A percentile compares a stretch with the other conserved stretches of the same genome.
phyloP scores from a whole-genome alignment of 352 stramenopile species.

The Phytophthora ramorum region DNA sequence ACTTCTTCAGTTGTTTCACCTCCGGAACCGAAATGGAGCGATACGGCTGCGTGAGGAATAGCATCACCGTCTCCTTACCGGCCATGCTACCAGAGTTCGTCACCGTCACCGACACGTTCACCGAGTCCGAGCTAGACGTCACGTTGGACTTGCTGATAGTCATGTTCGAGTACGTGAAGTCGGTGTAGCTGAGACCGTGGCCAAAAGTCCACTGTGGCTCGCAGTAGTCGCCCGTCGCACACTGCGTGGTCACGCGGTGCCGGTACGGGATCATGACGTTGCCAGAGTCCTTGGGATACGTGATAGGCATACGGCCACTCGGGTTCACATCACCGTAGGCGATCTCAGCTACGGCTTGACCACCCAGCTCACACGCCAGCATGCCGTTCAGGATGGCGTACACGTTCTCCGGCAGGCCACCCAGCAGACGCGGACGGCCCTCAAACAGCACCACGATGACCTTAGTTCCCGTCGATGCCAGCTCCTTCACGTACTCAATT shows the following conservation, averaged over 20 bases:
- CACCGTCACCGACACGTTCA: slow-evolving; percentile 22
- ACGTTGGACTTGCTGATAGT: slow-evolving; percentile 28
- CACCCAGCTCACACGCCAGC: slow-evolving; percentile 55
- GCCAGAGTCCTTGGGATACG: slow-evolving; percentile 12
- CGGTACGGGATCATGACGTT: slow-evolving; percentile 20
- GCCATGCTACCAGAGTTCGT: slow-evolving; percentile 3
- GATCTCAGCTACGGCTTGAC: slow-evolving; percentile 12
- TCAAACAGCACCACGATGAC: slow-evolving; percentile 77
- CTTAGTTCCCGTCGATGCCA: slow-evolving; percentile 49
- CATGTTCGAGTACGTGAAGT: slow-evolving; percentile 53
- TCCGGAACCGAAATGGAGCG: slow-evolving; percentile 18
- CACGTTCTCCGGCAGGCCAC: slow-evolving; percentile 48
- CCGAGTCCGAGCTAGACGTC: slow-evolving; percentile 12
- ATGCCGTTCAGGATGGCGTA: slow-evolving; percentile 71
- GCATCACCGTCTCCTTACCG: slow-evolving; percentile 14
- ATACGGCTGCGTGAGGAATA: slow-evolving; percentile 20
- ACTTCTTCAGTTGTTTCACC: slow-evolving; percentile 23
- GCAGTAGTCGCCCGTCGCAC: slow-evolving; percentile 15
- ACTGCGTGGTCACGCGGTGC: slow-evolving; percentile 15
- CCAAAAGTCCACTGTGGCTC: slow-evolving; percentile 63
- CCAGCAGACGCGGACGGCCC: slow-evolving; percentile 75
- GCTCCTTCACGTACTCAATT: slow-evolving; percentile 54
- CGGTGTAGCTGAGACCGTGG: slow-evolving; percentile 62
- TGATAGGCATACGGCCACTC: slow-evolving; percentile 16
- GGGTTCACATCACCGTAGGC: slow-evolving; percentile 15